These are phyloP conservation scores for Lolium perenne DNA, from an alignment of 176 grass and related monocot species.

Conservation along the genomic window DNA sequence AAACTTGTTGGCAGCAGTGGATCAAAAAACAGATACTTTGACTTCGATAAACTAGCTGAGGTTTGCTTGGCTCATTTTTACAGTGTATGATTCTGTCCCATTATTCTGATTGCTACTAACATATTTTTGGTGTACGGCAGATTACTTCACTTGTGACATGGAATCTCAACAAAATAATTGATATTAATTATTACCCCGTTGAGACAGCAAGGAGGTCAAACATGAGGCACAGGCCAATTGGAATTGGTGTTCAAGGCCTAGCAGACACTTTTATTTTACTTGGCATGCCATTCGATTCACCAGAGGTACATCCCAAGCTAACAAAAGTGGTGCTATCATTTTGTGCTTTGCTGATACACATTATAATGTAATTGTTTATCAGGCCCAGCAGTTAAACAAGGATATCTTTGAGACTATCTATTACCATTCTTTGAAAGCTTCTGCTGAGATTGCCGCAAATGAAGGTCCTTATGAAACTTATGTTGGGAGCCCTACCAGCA, in stretches of 20 bases:
- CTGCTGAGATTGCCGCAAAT: slow-evolving; percentile 61
- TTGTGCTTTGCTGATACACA: neutral
- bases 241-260: slow-evolving; percentile 75
- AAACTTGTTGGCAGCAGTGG: slow-evolving; percentile 71
- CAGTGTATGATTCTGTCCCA: neutral
- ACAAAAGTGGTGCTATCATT: neutral
- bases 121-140: slow-evolving; percentile 49
- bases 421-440: slow-evolving; percentile 76
- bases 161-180: slow-evolving; percentile 98
- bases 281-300: slow-evolving; percentile 87
- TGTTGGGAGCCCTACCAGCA: slow-evolving; percentile 64
- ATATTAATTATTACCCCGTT: slow-evolving; percentile 84
- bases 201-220: slow-evolving; percentile 83
- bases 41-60: slow-evolving; percentile 84
- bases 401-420: slow-evolving; percentile 83
- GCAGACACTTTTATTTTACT: slow-evolving; percentile 82
- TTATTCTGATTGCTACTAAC: slow-evolving; percentile 20
- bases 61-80: slow-evolving; percentile 42
- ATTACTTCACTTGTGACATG: slow-evolving; percentile 71
- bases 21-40: slow-evolving; percentile 68
- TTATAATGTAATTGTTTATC: neutral
- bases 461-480: slow-evolving; percentile 80
- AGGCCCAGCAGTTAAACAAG: slow-evolving; percentile 34
- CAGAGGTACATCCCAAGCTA: slow-evolving; percentile 51
- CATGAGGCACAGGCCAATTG: slow-evolving; percentile 68